Evolutionary conservation across 2,329 filamentous ascomycete genomes (phyloP).

Genomic region (Botrytis pseudocinerea): DNA sequence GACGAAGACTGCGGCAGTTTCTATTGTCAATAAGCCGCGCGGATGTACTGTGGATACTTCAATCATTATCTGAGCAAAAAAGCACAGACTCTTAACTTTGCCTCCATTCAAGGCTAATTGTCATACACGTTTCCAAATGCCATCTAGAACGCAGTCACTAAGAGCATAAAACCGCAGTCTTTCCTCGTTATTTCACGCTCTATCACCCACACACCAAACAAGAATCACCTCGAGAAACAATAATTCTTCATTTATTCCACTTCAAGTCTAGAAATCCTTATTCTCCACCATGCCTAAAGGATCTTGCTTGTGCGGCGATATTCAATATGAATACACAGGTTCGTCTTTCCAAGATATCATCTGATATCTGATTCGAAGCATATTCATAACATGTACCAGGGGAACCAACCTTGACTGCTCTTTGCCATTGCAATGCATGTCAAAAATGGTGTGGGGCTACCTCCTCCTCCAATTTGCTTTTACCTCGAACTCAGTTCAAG

Average conservation of each 20-base stretch:
- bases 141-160: not conserved
- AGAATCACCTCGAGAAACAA: not conserved
- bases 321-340: not conserved
- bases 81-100: not conserved
- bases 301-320: not conserved
- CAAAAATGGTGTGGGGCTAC: conserved; percentile 54
- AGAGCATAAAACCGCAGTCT: not conserved
- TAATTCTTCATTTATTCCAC: not conserved
- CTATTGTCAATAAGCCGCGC: no score
- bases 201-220: not conserved
- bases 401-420: conserved; percentile 46
- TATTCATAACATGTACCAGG: conserved; percentile 36
- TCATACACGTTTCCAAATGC: not conserved
- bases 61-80: no score
- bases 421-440: conserved; percentile 56
- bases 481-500: conserved; percentile 49
- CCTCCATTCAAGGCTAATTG: not conserved
- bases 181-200: not conserved
- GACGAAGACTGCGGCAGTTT: no score
- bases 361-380: not conserved
- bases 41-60: not conserved
- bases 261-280: not conserved
- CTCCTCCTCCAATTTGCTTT: conserved; percentile 51
- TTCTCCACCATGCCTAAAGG: not conserved
- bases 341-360: not conserved